Evolutionary conservation across 2,329 filamentous ascomycete species (phyloP).

Genomic region (Cercospora sojina): DNA sequence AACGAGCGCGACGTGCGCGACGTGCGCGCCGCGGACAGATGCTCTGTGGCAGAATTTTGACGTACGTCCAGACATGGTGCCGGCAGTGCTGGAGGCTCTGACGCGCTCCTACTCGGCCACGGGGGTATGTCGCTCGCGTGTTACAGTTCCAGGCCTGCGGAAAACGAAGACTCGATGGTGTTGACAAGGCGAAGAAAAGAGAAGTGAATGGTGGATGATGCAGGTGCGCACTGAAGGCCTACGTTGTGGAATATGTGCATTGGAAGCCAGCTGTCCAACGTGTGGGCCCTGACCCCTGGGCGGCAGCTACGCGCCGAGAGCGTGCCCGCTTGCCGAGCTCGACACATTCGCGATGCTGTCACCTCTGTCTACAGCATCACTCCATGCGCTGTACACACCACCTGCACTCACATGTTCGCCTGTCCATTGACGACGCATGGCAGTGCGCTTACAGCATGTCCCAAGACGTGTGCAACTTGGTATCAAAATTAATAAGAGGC

Average conservation of each 20-base stretch:
- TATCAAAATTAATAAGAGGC: not conserved
- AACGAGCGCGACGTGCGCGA: not conserved
- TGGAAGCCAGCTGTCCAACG: not conserved
- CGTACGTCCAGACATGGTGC: conserved; percentile 24
- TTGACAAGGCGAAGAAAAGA: conserved; percentile 3
- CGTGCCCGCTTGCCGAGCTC: not conserved
- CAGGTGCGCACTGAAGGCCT: not conserved
- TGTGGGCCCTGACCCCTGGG: not conserved
- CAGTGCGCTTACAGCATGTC: not conserved
- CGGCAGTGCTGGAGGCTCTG: conserved; percentile 12
- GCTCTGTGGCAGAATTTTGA: conserved; percentile 7
- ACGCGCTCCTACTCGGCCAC: conserved; percentile 9
- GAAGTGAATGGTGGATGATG: conserved; percentile 12
- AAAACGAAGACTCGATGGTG: not conserved
- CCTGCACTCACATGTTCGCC: not conserved
- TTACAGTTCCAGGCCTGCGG: not conserved
- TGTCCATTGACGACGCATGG: not conserved
- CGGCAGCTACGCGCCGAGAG: not conserved
- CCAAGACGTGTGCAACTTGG: not conserved
- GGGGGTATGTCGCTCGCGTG: not conserved
- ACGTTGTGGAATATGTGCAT: not conserved
- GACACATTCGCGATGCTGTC: not conserved
- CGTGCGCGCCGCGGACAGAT: not conserved
- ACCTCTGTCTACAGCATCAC: not conserved
- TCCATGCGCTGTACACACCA: not conserved